Percentiles rank a stretch among this genome's conserved stretches.
Evolutionary conservation across 768 basidiomycete genomes (phyloP).

Genomic region (Mycena kentingensis): DNA sequence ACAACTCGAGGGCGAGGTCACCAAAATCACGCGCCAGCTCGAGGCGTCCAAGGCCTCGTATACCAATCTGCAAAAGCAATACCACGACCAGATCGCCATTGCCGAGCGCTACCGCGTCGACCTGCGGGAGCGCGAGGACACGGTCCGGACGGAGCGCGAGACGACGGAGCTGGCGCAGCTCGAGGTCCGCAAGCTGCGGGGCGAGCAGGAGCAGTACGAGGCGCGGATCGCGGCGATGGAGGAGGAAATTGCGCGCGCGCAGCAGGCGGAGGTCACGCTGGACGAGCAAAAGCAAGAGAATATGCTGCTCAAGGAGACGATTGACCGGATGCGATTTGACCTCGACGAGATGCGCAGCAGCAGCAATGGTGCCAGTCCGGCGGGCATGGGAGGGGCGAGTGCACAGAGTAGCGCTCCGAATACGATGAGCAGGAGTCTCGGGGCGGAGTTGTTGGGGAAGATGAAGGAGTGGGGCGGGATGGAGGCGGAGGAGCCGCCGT

Average conservation of each 20-base stretch:
- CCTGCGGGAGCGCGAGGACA: constrained; percentile 73
- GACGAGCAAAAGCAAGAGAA: constrained; percentile 97
- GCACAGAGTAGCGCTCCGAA: constrained; percentile 51
- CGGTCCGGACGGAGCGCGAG: constrained; percentile 67
- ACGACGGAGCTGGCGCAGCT: constrained; percentile 57
- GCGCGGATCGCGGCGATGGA: constrained; percentile 72
- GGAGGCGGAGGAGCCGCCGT: constrained; percentile 37
- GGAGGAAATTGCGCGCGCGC: constrained; percentile 66
- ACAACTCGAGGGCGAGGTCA: constrained; percentile 76
- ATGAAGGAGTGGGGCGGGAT: constrained; percentile 48
- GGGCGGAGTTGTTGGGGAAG: constrained; percentile 69
- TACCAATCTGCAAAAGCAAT: constrained; percentile 79
- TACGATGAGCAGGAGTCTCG: constrained; percentile 72
- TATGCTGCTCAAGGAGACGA: constrained; percentile 90
- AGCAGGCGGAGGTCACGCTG: constrained; percentile 70
- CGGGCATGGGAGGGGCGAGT: constrained; percentile 39
- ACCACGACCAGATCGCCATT: constrained; percentile 81
- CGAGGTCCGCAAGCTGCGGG: constrained; percentile 65
- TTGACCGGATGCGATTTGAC: constrained; percentile 91
- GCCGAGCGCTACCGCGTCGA: constrained; percentile 79
- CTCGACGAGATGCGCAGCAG: constrained; percentile 86
- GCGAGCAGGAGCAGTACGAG: constrained; percentile 73
- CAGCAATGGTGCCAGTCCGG: constrained; percentile 40
- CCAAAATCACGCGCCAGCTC: constrained; percentile 70
- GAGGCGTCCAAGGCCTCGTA: constrained; percentile 76